Evolutionary conservation across 768 basidiomycete species (phyloP), one percentile per base, ranked within the genome.

Genomic region (Lepiota venenata): DNA sequence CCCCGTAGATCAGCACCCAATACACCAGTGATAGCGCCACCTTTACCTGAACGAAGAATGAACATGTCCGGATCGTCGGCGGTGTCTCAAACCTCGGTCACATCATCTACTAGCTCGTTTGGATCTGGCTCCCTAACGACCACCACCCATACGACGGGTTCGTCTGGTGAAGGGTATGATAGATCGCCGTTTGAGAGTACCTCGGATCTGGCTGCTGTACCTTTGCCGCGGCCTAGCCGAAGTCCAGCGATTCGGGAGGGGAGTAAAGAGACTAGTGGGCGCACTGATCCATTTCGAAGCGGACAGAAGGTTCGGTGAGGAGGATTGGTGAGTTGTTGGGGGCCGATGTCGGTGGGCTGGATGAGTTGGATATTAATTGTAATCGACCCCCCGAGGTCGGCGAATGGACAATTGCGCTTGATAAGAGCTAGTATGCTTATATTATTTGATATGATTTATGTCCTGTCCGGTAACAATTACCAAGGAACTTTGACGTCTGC

Each of bases 131-230:
- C 78, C 47, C 72, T 76, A 29, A 52, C 65, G 15, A 72, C 66
- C 49, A 72, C 66, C 49, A 65, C 65, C 48, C 64, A 32, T 9
- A 11, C 32, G 32, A 32, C 52, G 14, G 41, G 38, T 16, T 55
- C 54, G 20, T 46, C 46, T 25, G 57, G 55, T 22, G 51, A 68
- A 50, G 64, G 63, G 14, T 72, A 77, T 52, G 76, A 82, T 55
- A 67, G 71, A 35, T 85, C 85, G 44, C 84, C 87, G 20, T 88
- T 88, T 56, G 85, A 87, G 60, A 87, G 84, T 61, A 72, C 77
- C 37, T 69, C 71, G 27, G 84, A 87, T 57, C 64, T 79, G 37
- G 67, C 70, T 20, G 39, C 52, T 15, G 25, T 29, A 15, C n/a
- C 43, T 44, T 12, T 37, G 27, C 29, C 16, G 8, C 27, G 50